Base-by-base conservation (phyloP, 148 eudicot genomes). In the Dianthus caryophyllus region DNA sequence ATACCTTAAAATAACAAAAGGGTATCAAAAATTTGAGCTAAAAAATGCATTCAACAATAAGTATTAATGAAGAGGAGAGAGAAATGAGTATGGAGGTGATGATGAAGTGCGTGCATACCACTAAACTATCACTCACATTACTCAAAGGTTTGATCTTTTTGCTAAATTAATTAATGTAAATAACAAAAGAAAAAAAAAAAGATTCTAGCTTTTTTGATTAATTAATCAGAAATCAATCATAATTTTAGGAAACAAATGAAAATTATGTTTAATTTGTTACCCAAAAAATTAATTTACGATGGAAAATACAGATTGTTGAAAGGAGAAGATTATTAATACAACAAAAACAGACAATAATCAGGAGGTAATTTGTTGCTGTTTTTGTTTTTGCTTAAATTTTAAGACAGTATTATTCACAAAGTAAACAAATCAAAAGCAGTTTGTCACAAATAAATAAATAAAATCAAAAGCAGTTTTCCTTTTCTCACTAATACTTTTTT, bases 1-100 rank as follows among this genome's bases (percentile, higher is more conserved):
- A 33, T 75, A 75, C 78, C 78, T 75, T 64, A 22, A 46, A 25
- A 46, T 26, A 65, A 15, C 41, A 61, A 60, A 43, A 67, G 7
- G 46, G 61, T 50, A 52, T 14, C 47, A 69, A 13, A 64, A 70
- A 38, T 60, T 54, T 49, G 43, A 75, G 67, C 62, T 26, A 25
- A 12, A 55, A 70, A 46, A 67, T 8, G 26, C 0, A 21, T 21
- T 13, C n/a, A 31, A 41, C 17, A 22, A 18, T 52, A 15, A n/a
- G 24, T 7, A 17, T 6, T 20, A 57, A 60, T 22, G 57, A 53
- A 41, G 49, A 51, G 11, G 21, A 5, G 55, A 29, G 38, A 57
- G 38, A 57, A n/a, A 30, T 38, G 7, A 11, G 9, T 17, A 20
- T 53, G 31, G 33, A 29, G 56, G 69, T 24, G 21, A 25, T 33